These are phyloP conservation scores for Backusella morwellensis DNA, from an alignment of 192 early-diverging fungal genomes.

Conservation along the genomic window DNA sequence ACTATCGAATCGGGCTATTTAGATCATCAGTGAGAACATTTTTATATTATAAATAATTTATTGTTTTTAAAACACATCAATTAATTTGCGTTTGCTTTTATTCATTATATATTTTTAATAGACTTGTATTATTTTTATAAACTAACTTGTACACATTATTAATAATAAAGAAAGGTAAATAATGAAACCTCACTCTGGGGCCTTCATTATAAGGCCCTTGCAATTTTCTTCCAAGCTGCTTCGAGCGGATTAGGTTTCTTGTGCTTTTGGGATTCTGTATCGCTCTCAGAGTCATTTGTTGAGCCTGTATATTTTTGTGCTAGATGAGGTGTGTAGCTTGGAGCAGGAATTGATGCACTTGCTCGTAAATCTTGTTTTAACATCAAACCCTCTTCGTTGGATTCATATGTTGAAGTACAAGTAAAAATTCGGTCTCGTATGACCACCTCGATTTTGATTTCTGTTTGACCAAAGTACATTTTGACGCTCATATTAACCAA, in stretches of 20 bases:
- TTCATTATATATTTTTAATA: not conserved
- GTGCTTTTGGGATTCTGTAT: not conserved
- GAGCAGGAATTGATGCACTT: not conserved
- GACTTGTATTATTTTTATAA: not conserved
- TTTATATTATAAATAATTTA: not conserved
- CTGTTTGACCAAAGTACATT: conserved; percentile 11
- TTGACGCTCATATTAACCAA: not conserved
- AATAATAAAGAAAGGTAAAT: not conserved
- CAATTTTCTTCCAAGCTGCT: not conserved
- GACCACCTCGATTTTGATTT: not conserved
- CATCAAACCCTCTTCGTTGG: not conserved
- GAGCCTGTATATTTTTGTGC: not conserved
- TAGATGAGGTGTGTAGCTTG: not conserved
- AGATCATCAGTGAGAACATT: not conserved
- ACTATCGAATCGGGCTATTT: conserved; percentile 1
- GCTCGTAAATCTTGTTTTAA: not conserved
- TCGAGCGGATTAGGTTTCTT: not conserved
- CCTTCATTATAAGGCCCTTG: not conserved
- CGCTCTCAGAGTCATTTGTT: not conserved
- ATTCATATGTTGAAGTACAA: not conserved
- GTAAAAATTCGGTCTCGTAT: not conserved
- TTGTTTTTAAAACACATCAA: not conserved
- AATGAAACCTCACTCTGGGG: not conserved
- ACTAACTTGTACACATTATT: not conserved
- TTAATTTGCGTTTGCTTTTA: not conserved